Evolutionary conservation across 2,329 filamentous ascomycete genomes (phyloP).

Genomic region (Cercospora nicotianae): DNA sequence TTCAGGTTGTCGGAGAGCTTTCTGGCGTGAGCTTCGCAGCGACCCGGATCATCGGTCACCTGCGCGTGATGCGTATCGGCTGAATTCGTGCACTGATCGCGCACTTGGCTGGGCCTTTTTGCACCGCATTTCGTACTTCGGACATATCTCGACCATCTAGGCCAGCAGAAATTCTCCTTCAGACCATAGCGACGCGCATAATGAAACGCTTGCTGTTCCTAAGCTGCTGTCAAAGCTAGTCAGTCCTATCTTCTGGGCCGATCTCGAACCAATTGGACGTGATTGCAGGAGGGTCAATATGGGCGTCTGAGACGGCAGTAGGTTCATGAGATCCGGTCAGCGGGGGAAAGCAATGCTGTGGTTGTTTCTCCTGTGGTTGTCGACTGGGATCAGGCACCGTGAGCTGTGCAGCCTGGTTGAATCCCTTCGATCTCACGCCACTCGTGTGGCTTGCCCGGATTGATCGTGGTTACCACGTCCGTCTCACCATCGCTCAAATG

Average conservation of each 20-base stretch:
- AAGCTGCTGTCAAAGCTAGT: background rate
- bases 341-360: slow-evolving; percentile 4
- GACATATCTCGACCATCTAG: background rate
- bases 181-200: background rate
- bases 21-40: slow-evolving; percentile 3
- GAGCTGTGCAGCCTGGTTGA: slow-evolving; percentile 3
- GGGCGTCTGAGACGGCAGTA: slow-evolving; percentile 6
- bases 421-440: background rate
- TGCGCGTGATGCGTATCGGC: background rate
- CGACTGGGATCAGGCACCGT: background rate
- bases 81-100: background rate
- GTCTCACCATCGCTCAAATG: background rate
- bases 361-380: slow-evolving; percentile 13
- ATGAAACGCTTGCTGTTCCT: background rate
- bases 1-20: background rate
- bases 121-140: background rate
- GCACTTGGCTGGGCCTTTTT: background rate
- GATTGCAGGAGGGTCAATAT: slow-evolving; percentile 16
- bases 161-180: background rate
- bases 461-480: background rate
- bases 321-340: slow-evolving; percentile 8
- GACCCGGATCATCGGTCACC: slow-evolving; percentile 1
- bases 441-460: background rate
- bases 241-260: background rate
- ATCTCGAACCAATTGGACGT: slow-evolving; percentile 12